Base-by-base conservation (phyloP, 164 flowering plant species). In the Chloranthus sessilifolius region DNA sequence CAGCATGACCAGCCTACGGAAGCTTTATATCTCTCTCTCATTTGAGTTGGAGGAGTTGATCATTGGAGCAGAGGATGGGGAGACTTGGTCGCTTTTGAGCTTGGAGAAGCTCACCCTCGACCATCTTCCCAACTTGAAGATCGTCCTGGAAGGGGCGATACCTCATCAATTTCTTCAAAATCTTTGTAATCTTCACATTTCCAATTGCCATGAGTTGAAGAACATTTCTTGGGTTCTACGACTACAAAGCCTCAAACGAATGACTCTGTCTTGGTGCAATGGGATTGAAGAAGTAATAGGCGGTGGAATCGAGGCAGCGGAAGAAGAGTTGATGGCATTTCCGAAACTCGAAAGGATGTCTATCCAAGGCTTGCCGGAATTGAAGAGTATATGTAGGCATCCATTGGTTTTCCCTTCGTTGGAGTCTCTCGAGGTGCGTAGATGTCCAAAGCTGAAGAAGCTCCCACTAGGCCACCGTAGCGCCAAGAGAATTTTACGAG, bases 231-330 rank as follows among this genome's bases (percentile, higher is more conserved):
- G 60, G 56, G 24, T 59, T 50, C 2, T 15, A n/a, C 31, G 24
- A 9, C 42, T 29, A 37, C 43, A 33, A 11, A 44, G 15, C 10
- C 53, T 65, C 3, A 20, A 33, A 16, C 2, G 6, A 1, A 43
- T 65, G 12, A 0, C 1, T 9, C 1, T 64, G 22, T 6, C 4
- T 5, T 3, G n/a, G 3, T 57, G 61, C 47, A 0, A 7, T 2
- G 61, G 29, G 16, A 29, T 57, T 4, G 52, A 56, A 38, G 61
- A 57, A 33, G 5, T 49, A 2, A 50, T 52, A 49, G 2, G 22
- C 20, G 38, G 33, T 26, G 45, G 0, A 2, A 35, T 4, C 6
- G 23, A 0, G 19, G 20, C 8, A 11, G 17, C 2, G 2, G 56
- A n/a, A 6, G 20, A 25, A 22, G 33, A 9, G 20, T 1, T 16